These are phyloP conservation scores for Lasiodiplodia gonubiensis DNA, from an alignment of 2,329 filamentous ascomycete species.

Conservation along the genomic window DNA sequence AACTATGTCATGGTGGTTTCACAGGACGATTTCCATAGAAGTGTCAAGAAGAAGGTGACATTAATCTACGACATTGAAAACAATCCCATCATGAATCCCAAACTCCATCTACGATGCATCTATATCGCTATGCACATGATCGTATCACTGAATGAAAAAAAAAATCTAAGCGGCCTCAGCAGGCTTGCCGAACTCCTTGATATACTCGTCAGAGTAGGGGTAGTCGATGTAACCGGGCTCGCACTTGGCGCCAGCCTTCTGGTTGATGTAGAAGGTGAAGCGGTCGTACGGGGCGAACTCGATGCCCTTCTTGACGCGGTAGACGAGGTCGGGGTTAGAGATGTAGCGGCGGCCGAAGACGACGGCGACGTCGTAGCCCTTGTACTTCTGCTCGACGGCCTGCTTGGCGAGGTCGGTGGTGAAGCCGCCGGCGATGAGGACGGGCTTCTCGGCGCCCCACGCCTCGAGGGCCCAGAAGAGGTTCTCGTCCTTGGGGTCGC, in stretches of 20 bases:
- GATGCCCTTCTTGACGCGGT: conserved; percentile 51
- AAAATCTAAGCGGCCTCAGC: conserved; percentile 1
- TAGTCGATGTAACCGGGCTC: conserved; percentile 50
- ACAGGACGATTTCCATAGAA: not conserved
- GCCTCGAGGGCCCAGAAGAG: conserved; percentile 37
- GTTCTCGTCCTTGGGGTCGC: conserved; percentile 34
- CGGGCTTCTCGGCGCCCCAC: conserved; percentile 36
- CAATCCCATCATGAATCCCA: not conserved
- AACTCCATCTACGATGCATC: not conserved
- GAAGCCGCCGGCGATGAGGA: conserved; percentile 52
- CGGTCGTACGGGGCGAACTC: conserved; percentile 53
- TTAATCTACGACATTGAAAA: not conserved
- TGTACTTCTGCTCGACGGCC: conserved; percentile 49
- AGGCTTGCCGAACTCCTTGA: conserved; percentile 28
- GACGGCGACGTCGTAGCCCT: conserved; percentile 52
- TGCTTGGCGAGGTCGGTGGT: conserved; percentile 46
- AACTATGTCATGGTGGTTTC: not conserved
- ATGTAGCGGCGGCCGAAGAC: conserved; percentile 58
- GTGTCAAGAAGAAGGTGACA: not conserved
- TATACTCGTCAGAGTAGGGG: conserved; percentile 46
- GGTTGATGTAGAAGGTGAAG: conserved; percentile 50
- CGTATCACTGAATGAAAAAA: not conserved
- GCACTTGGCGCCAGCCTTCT: conserved; percentile 23
- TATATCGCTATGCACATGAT: not conserved
- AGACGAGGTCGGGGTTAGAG: conserved; percentile 56